These are phyloP conservation scores for Fragilariopsis cylindrus DNA, from an alignment of 108 stramenopile species.

Conservation along the genomic window DNA sequence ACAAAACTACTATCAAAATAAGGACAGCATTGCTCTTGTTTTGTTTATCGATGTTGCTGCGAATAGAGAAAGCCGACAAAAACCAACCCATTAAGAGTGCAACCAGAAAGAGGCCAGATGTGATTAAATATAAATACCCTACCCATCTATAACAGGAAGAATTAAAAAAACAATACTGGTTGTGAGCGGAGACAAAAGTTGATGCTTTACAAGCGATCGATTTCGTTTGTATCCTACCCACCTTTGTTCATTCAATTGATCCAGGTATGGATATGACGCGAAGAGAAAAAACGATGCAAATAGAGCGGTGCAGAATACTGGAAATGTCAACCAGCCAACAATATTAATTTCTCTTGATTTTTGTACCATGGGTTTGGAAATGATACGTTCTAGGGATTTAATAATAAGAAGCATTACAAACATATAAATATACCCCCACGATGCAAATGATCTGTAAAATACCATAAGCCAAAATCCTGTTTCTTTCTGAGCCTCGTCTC, in stretches of 20 bases:
- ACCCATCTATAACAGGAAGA: slow-evolving; percentile 40
- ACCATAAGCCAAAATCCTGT: slow-evolving; percentile 29
- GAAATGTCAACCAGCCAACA: slow-evolving; percentile 75
- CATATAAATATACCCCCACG: slow-evolving; percentile 36
- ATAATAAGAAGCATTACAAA: slow-evolving; percentile 59
- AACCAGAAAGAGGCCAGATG: slow-evolving; percentile 60
- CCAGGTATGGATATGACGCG: slow-evolving; percentile 46
- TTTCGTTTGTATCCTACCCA: slow-evolving; percentile 14
- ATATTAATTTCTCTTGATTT: slow-evolving; percentile 84
- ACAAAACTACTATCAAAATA: slow-evolving; percentile 57
- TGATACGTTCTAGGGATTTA: slow-evolving; percentile 65
- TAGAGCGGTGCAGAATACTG: slow-evolving; percentile 55
- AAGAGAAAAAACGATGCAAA: slow-evolving; percentile 55
- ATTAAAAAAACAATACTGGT: neutral
- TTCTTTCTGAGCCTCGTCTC: slow-evolving; percentile 54
- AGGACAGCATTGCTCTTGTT: slow-evolving; percentile 54
- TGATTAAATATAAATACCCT: slow-evolving; percentile 51
- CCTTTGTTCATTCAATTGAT: slow-evolving; percentile 6
- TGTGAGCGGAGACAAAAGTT: neutral
- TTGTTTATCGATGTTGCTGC: slow-evolving; percentile 67
- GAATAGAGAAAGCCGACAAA: slow-evolving; percentile 59
- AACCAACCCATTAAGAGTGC: slow-evolving; percentile 61
- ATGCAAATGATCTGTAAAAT: slow-evolving; percentile 33
- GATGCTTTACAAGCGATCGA: neutral
- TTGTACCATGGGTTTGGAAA: slow-evolving; percentile 80